Evolutionary conservation across 2,329 filamentous ascomycete genomes (phyloP).

Genomic region (Trichocomaceae sp.): DNA sequence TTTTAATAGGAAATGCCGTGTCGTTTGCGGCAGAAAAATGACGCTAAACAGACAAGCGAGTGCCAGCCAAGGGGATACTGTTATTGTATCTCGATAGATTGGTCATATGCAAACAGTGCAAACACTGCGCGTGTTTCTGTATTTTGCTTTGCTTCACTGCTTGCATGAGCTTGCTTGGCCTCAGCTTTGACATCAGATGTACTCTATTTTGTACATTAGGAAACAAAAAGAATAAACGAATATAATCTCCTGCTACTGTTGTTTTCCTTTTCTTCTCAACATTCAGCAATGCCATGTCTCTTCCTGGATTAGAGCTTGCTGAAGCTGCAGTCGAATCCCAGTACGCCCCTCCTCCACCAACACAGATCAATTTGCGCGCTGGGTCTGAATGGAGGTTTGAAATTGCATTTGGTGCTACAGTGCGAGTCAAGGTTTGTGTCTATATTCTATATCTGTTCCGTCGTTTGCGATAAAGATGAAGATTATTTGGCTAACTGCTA

Average conservation of each 20-base stretch:
- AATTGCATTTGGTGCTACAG: conserved; percentile 50
- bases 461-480: background rate
- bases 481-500: conserved; percentile 2
- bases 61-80: too few species aligned
- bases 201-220: background rate
- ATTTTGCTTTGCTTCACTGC: too few species aligned
- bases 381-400: conserved; percentile 76
- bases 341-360: conserved; percentile 33
- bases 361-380: conserved; percentile 51
- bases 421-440: conserved; percentile 47
- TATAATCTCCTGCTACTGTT: background rate
- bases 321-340: conserved; percentile 49
- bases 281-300: conserved; percentile 52
- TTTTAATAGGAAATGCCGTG: too few species aligned
- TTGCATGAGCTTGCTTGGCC: background rate
- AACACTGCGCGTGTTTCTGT: background rate
- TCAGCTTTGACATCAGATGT: background rate
- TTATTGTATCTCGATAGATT: too few species aligned
- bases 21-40: too few species aligned
- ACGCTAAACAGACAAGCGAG: too few species aligned
- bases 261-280: background rate
- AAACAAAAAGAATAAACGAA: background rate
- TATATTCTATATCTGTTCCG: background rate
- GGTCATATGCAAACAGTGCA: conserved; percentile 1
- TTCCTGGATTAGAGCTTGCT: conserved; percentile 66